Conservation (phyloP, 2,329 filamentous ascomycete species). For the Fulvia fulva region DNA sequence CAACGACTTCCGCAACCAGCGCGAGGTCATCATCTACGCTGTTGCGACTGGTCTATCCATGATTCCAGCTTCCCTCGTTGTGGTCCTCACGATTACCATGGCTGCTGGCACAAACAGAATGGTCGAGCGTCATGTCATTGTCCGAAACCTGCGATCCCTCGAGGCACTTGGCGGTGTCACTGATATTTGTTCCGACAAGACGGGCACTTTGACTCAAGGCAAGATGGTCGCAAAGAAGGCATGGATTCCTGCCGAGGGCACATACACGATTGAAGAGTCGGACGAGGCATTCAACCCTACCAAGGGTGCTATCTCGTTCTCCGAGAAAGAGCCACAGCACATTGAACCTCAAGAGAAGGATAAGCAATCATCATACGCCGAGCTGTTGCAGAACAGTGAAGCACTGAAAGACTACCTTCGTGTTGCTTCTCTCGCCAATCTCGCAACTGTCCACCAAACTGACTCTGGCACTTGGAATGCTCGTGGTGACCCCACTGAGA, state of each 20-base stretch:
- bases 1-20: slow-evolving; percentile 53
- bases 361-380: slow-evolving; percentile 18
- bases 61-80: slow-evolving; percentile 53
- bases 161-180: slow-evolving; percentile 63
- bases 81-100: slow-evolving; percentile 39
- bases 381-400: slow-evolving; percentile 44
- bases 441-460: slow-evolving; percentile 58
- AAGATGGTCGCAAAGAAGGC: slow-evolving; percentile 62
- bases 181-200: slow-evolving; percentile 68
- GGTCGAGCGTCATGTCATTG: slow-evolving; percentile 62
- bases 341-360: slow-evolving; percentile 17
- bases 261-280: slow-evolving; percentile 56
- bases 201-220: slow-evolving; percentile 54
- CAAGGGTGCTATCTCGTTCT: slow-evolving; percentile 54
- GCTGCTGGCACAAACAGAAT: slow-evolving; percentile 61
- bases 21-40: slow-evolving; percentile 63
- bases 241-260: slow-evolving; percentile 59
- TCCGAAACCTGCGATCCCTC: slow-evolving; percentile 61
- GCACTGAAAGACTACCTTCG: slow-evolving; percentile 52
- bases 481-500: slow-evolving; percentile 66
- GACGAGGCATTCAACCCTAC: slow-evolving; percentile 58
- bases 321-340: slow-evolving; percentile 21
- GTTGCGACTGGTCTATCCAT: slow-evolving; percentile 59
- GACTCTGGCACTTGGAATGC: slow-evolving; percentile 59
- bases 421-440: slow-evolving; percentile 62